These are phyloP conservation scores for Sugiyamaella smithiae DNA, from an alignment of 805 yeast species.

Conservation along the genomic window DNA sequence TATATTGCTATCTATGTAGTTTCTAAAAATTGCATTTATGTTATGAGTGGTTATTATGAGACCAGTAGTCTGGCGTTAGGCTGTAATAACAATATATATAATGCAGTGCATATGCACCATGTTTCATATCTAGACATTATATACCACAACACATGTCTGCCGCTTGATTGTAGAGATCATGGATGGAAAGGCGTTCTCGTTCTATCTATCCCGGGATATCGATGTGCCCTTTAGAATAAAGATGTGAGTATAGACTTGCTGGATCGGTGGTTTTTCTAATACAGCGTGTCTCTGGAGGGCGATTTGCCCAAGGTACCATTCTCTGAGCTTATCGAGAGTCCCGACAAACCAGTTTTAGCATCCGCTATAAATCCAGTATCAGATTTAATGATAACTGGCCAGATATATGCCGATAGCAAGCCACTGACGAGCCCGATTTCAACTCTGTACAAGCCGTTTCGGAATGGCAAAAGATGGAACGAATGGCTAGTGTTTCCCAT, in stretches of 20 bases:
- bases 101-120: too few relatives aligned
- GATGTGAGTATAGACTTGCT: conserved; percentile 32
- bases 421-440: conserved; percentile 50
- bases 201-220: conserved; percentile 56
- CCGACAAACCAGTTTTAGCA: conserved; percentile 42
- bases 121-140: too few relatives aligned
- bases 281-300: conserved; percentile 45
- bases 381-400: conserved; percentile 44
- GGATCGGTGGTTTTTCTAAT: conserved; percentile 7
- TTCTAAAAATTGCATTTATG: too few relatives aligned
- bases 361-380: conserved; percentile 39
- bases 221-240: conserved; percentile 48
- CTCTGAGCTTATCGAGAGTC: conserved; percentile 48
- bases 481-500: conserved; percentile 74
- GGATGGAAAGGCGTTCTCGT: conserved; percentile 47
- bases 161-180: conserved; percentile 23
- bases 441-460: conserved; percentile 49
- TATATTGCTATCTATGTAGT: too few relatives aligned
- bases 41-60: too few relatives aligned
- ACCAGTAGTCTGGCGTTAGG: too few relatives aligned
- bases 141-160: not conserved
- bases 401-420: conserved; percentile 43
- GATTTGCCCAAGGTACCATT: conserved; percentile 39
- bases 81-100: too few relatives aligned
- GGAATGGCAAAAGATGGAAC: conserved; percentile 54